A percentile compares a stretch with the other conserved stretches of the same genome.
Evolutionary conservation across 2,329 filamentous ascomycete species (phyloP).

Genomic region (Aspergillus pseudonomiae): DNA sequence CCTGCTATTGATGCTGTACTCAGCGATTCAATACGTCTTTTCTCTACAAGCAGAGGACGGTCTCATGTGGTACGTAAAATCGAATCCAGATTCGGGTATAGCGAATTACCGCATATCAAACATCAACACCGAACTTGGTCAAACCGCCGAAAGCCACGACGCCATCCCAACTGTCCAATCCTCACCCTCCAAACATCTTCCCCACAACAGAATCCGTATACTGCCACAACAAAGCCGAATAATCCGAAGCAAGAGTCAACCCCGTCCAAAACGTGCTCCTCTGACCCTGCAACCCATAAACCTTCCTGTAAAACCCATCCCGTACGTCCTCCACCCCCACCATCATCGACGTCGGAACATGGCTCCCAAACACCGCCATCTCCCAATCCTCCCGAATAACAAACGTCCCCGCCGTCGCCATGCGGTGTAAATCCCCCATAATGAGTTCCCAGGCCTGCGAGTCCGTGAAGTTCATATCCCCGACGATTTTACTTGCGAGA

Average conservation of each 20-base stretch:
- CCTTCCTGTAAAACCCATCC: conserved; percentile 45
- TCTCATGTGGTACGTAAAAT: background rate
- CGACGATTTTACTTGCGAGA: conserved; percentile 16
- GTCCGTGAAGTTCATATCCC: conserved; percentile 27
- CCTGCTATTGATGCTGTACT: background rate
- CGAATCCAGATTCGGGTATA: background rate
- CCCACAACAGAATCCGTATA: conserved; percentile 20
- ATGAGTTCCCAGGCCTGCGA: conserved; percentile 12
- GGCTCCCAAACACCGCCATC: conserved; percentile 40
- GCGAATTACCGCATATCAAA: background rate
- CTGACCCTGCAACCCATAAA: conserved; percentile 50
- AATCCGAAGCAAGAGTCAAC: conserved; percentile 35
- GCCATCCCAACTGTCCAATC: background rate
- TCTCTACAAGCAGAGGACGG: background rate
- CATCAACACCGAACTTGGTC: no score
- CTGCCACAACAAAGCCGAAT: conserved; percentile 25
- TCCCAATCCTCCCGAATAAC: conserved; percentile 22
- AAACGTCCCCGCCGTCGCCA: conserved; percentile 15
- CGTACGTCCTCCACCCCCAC: conserved; percentile 39
- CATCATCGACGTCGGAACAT: conserved; percentile 42
- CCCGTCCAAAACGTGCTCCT: conserved; percentile 52
- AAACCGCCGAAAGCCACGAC: no score
- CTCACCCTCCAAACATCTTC: conserved; percentile 1
- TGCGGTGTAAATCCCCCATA: conserved; percentile 19
- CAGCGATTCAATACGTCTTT: accelerated